These are phyloP conservation scores for Apiotrichum brassicae DNA, from an alignment of 1,284 basidiomycete genomes.

Conservation along the genomic window DNA sequence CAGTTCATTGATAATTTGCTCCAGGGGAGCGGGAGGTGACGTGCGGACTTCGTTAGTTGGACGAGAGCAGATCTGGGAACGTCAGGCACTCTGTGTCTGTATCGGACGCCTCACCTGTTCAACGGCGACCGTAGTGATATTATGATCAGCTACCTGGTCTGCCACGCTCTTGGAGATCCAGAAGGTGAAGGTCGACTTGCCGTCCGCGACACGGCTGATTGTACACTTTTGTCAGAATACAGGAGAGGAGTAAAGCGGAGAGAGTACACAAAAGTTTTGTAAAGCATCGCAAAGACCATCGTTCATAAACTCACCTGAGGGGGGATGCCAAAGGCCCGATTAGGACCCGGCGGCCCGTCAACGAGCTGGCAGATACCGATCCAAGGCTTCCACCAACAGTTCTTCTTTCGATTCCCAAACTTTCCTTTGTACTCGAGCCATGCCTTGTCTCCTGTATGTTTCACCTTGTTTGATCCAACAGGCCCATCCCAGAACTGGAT, in stretches of 20 bases:
- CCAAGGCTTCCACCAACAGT: conserved; percentile 39
- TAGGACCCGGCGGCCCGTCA: conserved; percentile 37
- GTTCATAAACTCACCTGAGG: conserved; percentile 34
- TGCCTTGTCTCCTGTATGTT: conserved; percentile 21
- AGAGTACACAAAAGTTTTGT: no score
- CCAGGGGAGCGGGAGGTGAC: conserved; percentile 3
- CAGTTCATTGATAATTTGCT: conserved; percentile 11
- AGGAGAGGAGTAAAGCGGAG: no score
- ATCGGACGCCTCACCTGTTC: conserved; percentile 39
- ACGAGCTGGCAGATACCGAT: conserved; percentile 38
- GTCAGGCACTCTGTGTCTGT: not conserved
- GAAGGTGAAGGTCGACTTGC: conserved; percentile 25
- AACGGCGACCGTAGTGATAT: conserved; percentile 26
- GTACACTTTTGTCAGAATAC: conserved; percentile 25
- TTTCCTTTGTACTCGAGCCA: conserved; percentile 40
- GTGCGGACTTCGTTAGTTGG: not conserved
- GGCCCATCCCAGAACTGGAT: conserved; percentile 36
- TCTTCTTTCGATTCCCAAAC: conserved; percentile 35
- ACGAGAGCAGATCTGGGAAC: not conserved
- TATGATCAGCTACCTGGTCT: conserved; percentile 8
- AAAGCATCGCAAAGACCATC: no score
- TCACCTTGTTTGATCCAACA: conserved; percentile 13
- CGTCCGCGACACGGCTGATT: conserved; percentile 16
- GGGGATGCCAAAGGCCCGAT: conserved; percentile 31
- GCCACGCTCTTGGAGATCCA: conserved; percentile 22